phyloP scores from a whole-genome alignment of 768 basidiomycete species.

The Cyathus striatus region DNA sequence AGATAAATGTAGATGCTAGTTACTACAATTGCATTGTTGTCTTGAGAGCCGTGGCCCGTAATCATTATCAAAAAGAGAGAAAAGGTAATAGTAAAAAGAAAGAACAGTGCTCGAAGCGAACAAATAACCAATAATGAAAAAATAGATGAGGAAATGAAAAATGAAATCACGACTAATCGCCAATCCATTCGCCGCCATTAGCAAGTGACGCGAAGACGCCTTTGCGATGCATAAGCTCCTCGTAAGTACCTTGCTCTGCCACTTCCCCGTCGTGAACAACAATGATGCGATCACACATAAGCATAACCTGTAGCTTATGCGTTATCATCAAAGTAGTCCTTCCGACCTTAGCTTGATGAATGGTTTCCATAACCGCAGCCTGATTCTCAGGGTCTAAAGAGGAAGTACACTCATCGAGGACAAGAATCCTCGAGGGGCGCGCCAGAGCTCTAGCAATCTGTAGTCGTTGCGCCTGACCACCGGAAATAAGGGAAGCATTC shows the following conservation, averaged over 20 bases:
- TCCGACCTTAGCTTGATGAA: constrained; percentile 56
- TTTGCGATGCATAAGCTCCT: constrained; percentile 57
- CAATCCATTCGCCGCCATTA: constrained; percentile 61
- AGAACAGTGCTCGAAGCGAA: not conserved
- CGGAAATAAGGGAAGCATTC: constrained; percentile 87
- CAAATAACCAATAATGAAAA: constrained; percentile 2
- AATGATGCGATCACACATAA: constrained; percentile 84
- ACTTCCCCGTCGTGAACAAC: constrained; percentile 76
- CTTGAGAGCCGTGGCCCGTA: too few species aligned
- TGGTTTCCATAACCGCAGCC: constrained; percentile 73
- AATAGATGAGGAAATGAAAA: constrained; percentile 27
- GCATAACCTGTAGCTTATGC: constrained; percentile 88
- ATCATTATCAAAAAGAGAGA: too few species aligned
- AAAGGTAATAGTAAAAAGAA: not conserved
- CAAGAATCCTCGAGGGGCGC: constrained; percentile 63
- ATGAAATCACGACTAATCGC: constrained; percentile 12
- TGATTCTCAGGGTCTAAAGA: constrained; percentile 91
- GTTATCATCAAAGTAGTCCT: constrained; percentile 90
- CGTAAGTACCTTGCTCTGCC: constrained; percentile 75
- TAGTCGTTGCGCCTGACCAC: constrained; percentile 91
- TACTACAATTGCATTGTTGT: too few species aligned
- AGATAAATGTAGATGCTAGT: too few species aligned
- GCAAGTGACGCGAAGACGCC: constrained; percentile 79
- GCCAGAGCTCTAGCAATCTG: constrained; percentile 91
- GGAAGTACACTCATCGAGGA: constrained; percentile 94